Evolutionary conservation across 75 land plant species (phyloP).

Genomic region (Sequoia sempervirens): DNA sequence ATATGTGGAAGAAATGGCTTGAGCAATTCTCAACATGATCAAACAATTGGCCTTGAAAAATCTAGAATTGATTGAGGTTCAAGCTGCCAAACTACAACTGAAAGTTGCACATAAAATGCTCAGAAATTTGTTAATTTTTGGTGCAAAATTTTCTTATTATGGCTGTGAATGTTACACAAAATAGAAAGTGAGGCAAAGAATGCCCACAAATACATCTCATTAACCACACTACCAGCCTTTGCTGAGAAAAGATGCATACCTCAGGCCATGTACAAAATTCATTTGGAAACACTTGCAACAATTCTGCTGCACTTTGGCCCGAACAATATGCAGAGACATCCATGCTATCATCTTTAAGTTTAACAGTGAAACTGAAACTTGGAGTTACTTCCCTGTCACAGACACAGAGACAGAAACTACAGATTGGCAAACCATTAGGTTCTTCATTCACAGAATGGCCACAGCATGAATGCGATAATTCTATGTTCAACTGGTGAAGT

Average conservation of each 20-base stretch:
- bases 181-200: background rate
- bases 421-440: constrained; percentile 26
- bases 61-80: background rate
- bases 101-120: background rate
- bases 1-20: background rate
- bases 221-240: background rate
- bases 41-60: background rate
- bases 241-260: constrained; percentile 24
- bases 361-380: constrained; percentile 40
- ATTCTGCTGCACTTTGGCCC: constrained; percentile 64
- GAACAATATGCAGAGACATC: constrained; percentile 54
- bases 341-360: constrained; percentile 45
- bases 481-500: constrained; percentile 31
- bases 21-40: background rate
- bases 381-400: constrained; percentile 34
- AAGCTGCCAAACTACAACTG: background rate
- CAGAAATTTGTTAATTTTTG: background rate
- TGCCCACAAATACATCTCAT: background rate
- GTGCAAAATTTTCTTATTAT: background rate
- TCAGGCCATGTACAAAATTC: constrained; percentile 53
- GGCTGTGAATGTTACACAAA: background rate
- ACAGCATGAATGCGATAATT: constrained; percentile 40
- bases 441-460: constrained; percentile 36
- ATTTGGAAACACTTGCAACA: constrained; percentile 69
- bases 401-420: constrained; percentile 38